Conservation (phyloP, 768 basidiomycete species). For the Chalciporus chontae region DNA sequence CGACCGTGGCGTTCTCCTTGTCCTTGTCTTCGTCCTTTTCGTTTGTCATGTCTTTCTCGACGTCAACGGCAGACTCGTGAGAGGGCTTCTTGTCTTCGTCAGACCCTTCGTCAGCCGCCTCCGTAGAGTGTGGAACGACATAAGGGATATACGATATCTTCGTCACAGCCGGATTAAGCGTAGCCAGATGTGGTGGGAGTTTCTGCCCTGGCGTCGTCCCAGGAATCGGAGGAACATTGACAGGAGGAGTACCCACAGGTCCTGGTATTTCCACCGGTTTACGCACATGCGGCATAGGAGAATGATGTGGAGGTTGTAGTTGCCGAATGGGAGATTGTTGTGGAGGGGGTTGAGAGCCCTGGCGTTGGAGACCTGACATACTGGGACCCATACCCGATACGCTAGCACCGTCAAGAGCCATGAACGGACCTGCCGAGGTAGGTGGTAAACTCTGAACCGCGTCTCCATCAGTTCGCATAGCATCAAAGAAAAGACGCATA, state of each 20-base stretch:
- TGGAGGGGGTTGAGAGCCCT: conserved; percentile 26
- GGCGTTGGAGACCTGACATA: conserved; percentile 14
- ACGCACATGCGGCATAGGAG: conserved; percentile 19
- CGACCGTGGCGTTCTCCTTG: not conserved
- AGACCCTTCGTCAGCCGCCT: conserved; percentile 12
- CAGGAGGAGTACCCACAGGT: conserved; percentile 9
- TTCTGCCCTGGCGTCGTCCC: conserved; percentile 28
- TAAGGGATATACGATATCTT: conserved; percentile 29
- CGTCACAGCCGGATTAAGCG: conserved; percentile 31
- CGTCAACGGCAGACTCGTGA: not conserved
- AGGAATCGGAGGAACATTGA: conserved; percentile 22
- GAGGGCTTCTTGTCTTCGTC: conserved; percentile 26
- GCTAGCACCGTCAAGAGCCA: conserved; percentile 18
- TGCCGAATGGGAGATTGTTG: conserved; percentile 26
- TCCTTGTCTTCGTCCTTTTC: conserved; percentile 10
- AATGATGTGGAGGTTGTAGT: conserved; percentile 17
- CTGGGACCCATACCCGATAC: conserved; percentile 8
- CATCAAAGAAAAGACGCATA: not conserved
- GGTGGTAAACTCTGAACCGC: conserved; percentile 24
- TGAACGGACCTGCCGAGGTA: conserved; percentile 17
- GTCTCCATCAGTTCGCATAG: not conserved
- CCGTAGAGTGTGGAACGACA: conserved; percentile 16
- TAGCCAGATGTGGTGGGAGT: conserved; percentile 31
- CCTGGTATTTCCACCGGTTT: conserved; percentile 20
- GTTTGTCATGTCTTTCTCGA: too few species aligned